A percentile compares a stretch with the other conserved stretches of the same genome.
These are phyloP conservation scores for Cercophora newfieldiana DNA, from an alignment of 495 filamentous ascomycete species.

Conservation along the genomic window DNA sequence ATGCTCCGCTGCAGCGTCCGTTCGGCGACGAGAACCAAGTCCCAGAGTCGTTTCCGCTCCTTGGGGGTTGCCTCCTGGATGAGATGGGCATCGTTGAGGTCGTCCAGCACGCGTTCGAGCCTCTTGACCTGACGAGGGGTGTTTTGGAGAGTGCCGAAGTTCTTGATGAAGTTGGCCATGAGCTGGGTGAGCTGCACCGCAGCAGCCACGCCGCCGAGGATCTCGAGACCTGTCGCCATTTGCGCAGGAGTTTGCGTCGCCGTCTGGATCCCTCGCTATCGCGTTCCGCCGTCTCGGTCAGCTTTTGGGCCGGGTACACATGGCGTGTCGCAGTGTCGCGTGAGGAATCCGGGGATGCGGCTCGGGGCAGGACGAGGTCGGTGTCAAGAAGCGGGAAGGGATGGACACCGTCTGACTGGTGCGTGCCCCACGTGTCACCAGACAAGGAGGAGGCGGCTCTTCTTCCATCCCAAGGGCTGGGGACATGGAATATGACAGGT, in stretches of 20 bases:
- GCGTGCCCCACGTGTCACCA: background rate
- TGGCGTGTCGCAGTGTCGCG: conserved; percentile 6
- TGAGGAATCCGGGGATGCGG: background rate
- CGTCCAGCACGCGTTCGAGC: conserved; percentile 8
- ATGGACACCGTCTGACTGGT: background rate
- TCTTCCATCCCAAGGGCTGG: background rate
- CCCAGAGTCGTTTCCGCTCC: conserved; percentile 8
- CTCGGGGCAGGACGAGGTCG: background rate
- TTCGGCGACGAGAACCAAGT: conserved; percentile 5
- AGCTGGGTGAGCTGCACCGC: conserved; percentile 11
- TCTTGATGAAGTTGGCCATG: conserved; percentile 8
- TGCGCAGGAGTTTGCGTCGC: background rate
- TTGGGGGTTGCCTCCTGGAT: background rate
- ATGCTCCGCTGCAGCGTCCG: conserved; percentile 2
- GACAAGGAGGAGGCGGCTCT: background rate
- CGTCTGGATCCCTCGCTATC: background rate
- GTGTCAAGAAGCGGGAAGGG: background rate
- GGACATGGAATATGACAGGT: background rate
- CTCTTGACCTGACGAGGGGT: conserved; percentile 12
- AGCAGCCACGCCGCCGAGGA: conserved; percentile 9
- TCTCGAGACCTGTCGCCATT: conserved; percentile 14
- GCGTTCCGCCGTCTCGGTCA: background rate
- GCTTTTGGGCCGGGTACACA: background rate
- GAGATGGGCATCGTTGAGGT: conserved; percentile 5
- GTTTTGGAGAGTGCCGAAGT: conserved; percentile 13